Evolutionary conservation across 371 early-diverging fungal species (phyloP).

Genomic region (Mortierella sp.): DNA sequence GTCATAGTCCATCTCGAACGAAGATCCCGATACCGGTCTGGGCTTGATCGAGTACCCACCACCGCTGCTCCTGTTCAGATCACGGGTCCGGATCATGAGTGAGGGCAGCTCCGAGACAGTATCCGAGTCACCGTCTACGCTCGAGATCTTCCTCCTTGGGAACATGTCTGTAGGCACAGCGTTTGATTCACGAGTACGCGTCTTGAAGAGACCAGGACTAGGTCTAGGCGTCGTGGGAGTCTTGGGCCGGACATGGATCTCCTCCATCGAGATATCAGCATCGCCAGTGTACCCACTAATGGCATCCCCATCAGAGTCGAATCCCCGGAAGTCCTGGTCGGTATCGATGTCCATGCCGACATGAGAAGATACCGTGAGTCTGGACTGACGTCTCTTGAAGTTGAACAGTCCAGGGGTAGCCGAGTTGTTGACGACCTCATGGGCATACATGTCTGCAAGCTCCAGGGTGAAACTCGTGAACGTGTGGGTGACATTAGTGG

Average conservation of each 20-base stretch:
- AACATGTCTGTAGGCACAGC: slow-evolving; percentile 7
- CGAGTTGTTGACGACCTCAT: slow-evolving; percentile 51
- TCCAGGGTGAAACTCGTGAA: slow-evolving; percentile 54
- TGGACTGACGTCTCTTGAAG: slow-evolving; percentile 37
- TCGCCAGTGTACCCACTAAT: slow-evolving; percentile 56
- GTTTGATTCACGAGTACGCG: slow-evolving; percentile 22
- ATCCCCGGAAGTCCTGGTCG: slow-evolving; percentile 43
- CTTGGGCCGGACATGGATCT: slow-evolving; percentile 38
- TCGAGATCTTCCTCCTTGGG: slow-evolving; percentile 35
- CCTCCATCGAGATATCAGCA: slow-evolving; percentile 55
- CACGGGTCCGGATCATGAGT: slow-evolving; percentile 29
- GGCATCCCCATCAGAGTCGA: slow-evolving; percentile 56
- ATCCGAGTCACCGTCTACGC: slow-evolving; percentile 44
- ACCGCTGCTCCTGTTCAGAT: slow-evolving; percentile 22
- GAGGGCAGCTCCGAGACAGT: slow-evolving; percentile 38
- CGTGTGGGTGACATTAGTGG: slow-evolving; percentile 46
- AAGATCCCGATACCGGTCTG: slow-evolving; percentile 15
- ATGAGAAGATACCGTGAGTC: slow-evolving; percentile 31
- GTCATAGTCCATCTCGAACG: slow-evolving; percentile 26
- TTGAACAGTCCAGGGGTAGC: slow-evolving; percentile 47
- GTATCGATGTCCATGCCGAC: slow-evolving; percentile 27
- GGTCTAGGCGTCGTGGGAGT: slow-evolving; percentile 18
- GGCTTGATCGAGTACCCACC: not conserved
- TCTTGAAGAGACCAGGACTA: slow-evolving; percentile 19
- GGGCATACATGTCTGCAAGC: slow-evolving; percentile 38